Evolutionary conservation across 805 yeast genomes (phyloP).

Genomic region (Suhomyces kilbournensis): DNA sequence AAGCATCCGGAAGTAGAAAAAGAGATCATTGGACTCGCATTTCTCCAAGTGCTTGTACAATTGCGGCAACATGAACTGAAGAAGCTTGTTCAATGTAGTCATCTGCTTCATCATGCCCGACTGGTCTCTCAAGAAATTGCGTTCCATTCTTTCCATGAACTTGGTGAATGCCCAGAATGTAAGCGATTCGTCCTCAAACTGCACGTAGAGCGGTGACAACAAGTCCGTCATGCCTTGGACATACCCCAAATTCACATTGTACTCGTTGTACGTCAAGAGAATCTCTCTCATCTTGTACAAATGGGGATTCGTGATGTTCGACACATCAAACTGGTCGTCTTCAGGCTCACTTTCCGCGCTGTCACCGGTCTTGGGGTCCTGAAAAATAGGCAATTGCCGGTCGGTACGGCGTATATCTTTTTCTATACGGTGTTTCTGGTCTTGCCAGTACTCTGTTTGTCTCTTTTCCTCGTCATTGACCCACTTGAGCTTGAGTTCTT

Average conservation of each 20-base stretch:
- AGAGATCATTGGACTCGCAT: constrained; percentile 86
- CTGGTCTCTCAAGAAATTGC: constrained; percentile 88
- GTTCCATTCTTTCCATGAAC: constrained; percentile 92
- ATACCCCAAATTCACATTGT: constrained; percentile 82
- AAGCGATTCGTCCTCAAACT: constrained; percentile 64
- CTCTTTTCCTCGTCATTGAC: constrained; percentile 49
- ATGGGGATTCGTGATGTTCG: constrained; percentile 73
- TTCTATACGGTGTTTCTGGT: constrained; percentile 85
- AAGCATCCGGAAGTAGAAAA: constrained; percentile 92
- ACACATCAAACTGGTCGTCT: constrained; percentile 54
- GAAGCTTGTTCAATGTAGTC: constrained; percentile 75
- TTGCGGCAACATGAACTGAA: constrained; percentile 87
- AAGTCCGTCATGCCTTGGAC: constrained; percentile 98
- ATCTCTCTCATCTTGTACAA: constrained; percentile 70
- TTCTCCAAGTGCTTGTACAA: constrained; percentile 77
- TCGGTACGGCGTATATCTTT: constrained; percentile 94
- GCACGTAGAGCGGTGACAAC: constrained; percentile 76
- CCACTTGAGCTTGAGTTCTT: constrained; percentile 71
- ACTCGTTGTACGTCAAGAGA: constrained; percentile 79
- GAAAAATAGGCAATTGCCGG: constrained; percentile 66
- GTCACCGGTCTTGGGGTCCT: constrained; percentile 31
- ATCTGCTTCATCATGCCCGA: constrained; percentile 91
- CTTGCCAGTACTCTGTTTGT: constrained; percentile 69
- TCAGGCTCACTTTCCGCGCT: constrained; percentile 34
- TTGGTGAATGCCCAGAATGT: constrained; percentile 87